Conservation (phyloP, 2,329 filamentous ascomycete species). For the Ascochyta viciae-villosae region DNA sequence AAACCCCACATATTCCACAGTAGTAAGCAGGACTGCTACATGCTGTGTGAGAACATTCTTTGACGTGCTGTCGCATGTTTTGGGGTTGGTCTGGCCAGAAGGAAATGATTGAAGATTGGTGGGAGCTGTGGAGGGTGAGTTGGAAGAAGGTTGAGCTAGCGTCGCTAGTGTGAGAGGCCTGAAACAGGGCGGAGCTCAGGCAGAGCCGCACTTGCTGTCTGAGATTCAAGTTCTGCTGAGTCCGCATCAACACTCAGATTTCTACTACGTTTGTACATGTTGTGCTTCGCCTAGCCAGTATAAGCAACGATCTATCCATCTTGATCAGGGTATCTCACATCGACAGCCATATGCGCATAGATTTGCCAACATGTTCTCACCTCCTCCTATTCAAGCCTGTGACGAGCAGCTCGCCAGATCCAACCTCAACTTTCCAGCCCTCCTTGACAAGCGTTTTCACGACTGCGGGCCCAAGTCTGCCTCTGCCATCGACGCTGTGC, state of each 20-base stretch:
- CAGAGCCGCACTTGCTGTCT: conserved; percentile 2
- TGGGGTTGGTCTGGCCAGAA: conserved; percentile 2
- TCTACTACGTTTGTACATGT: neutral
- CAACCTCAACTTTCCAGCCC: conserved; percentile 82
- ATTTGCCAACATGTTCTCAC: neutral
- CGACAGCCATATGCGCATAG: neutral
- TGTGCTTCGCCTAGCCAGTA: neutral
- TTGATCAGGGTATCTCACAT: conserved; percentile 4
- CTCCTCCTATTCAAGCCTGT: conserved; percentile 60
- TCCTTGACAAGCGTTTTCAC: conserved; percentile 75
- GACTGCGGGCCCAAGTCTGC: conserved; percentile 81
- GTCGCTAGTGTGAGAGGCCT: conserved; percentile 12
- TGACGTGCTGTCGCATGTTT: conserved; percentile 6
- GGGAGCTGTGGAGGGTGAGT: neutral
- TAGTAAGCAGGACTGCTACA: conserved; percentile 18
- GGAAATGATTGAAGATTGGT: neutral
- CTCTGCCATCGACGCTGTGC: conserved; percentile 79
- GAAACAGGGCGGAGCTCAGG: conserved; percentile 10
- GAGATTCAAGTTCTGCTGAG: neutral
- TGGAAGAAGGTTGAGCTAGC: conserved; percentile 16
- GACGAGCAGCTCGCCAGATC: conserved; percentile 74
- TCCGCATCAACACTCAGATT: neutral
- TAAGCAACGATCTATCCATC: neutral
- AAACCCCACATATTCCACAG: conserved; percentile 22
- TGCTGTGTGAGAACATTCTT: conserved; percentile 5